Percentiles rank a stretch among this genome's conserved stretches.
Conservation (phyloP, 2,329 filamentous ascomycete genomes). For the Beauveria sp. region DNA sequence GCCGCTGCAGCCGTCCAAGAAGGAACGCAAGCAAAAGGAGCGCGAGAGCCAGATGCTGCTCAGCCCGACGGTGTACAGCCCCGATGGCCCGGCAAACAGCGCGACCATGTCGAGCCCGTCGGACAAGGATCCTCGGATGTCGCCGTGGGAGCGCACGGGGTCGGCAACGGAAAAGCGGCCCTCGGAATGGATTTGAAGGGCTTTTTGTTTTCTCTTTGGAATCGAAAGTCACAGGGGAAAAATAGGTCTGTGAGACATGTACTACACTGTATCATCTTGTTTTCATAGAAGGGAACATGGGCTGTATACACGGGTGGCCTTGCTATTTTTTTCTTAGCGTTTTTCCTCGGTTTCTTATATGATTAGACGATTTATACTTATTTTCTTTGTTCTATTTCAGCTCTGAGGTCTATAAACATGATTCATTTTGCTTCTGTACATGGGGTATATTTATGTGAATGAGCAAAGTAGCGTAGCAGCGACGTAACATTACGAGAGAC, state of each 20-base stretch:
- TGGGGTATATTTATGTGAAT: background rate
- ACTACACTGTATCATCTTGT: background rate
- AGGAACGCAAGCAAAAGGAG: constrained; percentile 12
- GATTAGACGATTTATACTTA: constrained; percentile 2
- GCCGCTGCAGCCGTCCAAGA: background rate
- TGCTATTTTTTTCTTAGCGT: background rate
- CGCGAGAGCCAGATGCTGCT: constrained; percentile 31
- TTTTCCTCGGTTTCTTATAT: background rate
- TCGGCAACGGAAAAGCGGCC: constrained; percentile 13
- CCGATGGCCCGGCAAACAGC: constrained; percentile 19
- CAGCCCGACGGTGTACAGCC: constrained; percentile 46
- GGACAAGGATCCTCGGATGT: constrained; percentile 1
- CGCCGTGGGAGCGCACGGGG: background rate
- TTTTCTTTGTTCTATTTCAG: background rate
- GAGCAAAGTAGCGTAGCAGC: background rate
- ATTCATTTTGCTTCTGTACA: background rate
- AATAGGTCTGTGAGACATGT: background rate
- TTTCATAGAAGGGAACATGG: background rate
- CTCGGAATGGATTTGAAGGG: constrained; percentile 24
- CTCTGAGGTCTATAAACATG: background rate
- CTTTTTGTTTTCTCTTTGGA: background rate
- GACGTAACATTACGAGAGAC: background rate
- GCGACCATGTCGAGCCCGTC: constrained; percentile 6
- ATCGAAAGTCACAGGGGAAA: background rate
- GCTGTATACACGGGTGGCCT: background rate